Percentiles rank a stretch among this genome's conserved stretches.
phyloP scores from a whole-genome alignment of 441 rosid genomes.

The Eruca vesicaria region DNA sequence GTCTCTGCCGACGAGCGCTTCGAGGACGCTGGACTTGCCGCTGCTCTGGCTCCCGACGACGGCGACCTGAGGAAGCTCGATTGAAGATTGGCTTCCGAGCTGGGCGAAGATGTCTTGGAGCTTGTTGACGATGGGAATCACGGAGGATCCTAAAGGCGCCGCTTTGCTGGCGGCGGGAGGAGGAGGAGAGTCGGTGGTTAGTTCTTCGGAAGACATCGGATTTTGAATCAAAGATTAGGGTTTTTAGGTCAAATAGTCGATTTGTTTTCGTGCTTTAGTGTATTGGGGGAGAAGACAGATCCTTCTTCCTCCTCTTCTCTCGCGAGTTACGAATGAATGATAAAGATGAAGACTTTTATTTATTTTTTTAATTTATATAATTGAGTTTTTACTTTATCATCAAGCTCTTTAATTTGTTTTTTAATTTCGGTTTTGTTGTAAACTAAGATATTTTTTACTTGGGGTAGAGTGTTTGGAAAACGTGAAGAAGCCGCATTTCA shows the following conservation, averaged over 20 bases:
- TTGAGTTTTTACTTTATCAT: slow-evolving; percentile 2
- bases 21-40: slow-evolving; percentile 80
- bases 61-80: slow-evolving; percentile 61
- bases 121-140: slow-evolving; percentile 92
- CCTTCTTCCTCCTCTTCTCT: background rate
- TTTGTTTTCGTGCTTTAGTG: slow-evolving; percentile 19
- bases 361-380: background rate
- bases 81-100: slow-evolving; percentile 43
- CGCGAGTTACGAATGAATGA: background rate
- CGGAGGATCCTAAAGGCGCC: slow-evolving; percentile 49
- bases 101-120: slow-evolving; percentile 94
- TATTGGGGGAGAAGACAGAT: slow-evolving; percentile 17
- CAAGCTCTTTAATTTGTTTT: background rate
- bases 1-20: slow-evolving; percentile 70
- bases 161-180: slow-evolving; percentile 4
- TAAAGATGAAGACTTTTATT: background rate
- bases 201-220: slow-evolving; percentile 29
- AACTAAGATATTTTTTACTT: background rate
- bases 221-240: slow-evolving; percentile 15
- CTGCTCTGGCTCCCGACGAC: slow-evolving; percentile 84
- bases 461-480: background rate
- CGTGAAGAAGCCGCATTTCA: background rate
- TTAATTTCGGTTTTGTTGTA: background rate
- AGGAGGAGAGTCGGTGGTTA: slow-evolving; percentile 8
- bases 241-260: slow-evolving; percentile 15